Base-by-base conservation (phyloP, 108 stramenopile species). In the Thalassiosira profunda region DNA sequence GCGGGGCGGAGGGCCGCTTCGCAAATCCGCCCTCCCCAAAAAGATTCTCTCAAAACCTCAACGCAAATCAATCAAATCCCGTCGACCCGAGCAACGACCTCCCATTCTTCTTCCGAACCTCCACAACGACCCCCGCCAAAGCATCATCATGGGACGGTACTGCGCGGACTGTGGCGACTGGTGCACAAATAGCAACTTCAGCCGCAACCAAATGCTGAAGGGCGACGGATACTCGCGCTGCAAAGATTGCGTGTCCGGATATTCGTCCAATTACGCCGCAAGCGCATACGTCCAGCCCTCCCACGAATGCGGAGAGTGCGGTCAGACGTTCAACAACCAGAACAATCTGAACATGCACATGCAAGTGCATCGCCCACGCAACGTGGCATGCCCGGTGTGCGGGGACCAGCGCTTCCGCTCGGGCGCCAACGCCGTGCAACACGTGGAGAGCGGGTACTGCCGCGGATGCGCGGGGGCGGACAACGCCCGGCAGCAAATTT, bases 311-410 rank as follows among this genome's bases (percentile, higher is more conserved):
- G 33, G 46, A 3, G 58, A 72, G 54, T 91, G 89, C 43, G 17
- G n/a, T 34, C 77, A 81, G 12, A 26, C 44, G 1, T 88, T 91
- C 72, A 56, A 53, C 37, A 51, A 26, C 8, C 74, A 75, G 33
- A 86, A 91, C 52, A 63, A 83, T 38, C 61, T 91, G 20, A 74
- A 86, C 25, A 88, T 88, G 89, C 89, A 91, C 64, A 84, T 80
- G 81, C 86, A 91, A 55, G 83, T 86, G 4, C 86, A 90, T 67
- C 84, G 89, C 15, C 81, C 89, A 24, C 82, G 84, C 1, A 71
- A 76, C 37, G 81, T 91, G 0, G 60, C 86, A 9, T 91, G 89
- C 57, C 85, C 86, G 1, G 62, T 91, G 31, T 91, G 89, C 58
- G 85, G 85, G 3, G 84, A 84, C 7, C 47, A 26, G 25, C 57